Conservation (phyloP, 805 yeast genomes). For the Ogataea thermomethanolica region DNA sequence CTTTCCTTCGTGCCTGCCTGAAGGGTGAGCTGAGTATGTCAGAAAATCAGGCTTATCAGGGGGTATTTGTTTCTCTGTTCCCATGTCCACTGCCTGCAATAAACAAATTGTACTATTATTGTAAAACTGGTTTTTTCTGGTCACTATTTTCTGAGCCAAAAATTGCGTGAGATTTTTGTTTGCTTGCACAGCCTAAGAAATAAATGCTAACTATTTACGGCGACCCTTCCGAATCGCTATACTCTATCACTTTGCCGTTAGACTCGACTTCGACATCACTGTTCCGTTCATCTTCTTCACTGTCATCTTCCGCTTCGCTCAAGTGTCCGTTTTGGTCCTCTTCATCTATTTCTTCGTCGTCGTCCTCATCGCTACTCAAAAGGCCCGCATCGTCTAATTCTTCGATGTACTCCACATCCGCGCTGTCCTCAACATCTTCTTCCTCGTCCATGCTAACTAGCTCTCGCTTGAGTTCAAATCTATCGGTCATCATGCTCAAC, state of each 20-base stretch:
- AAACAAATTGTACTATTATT: neutral
- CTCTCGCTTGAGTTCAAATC: conserved; percentile 40
- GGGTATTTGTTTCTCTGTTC: conserved; percentile 18
- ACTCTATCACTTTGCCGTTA: conserved; percentile 13
- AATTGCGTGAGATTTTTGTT: conserved; percentile 18
- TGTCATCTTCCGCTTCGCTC: conserved; percentile 47
- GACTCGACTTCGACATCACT: conserved; percentile 39
- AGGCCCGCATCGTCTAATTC: conserved; percentile 54
- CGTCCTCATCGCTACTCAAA: conserved; percentile 23
- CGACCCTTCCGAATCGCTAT: conserved; percentile 20
- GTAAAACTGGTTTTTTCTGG: conserved; percentile 1
- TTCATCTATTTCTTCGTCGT: conserved; percentile 24
- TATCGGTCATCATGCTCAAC: conserved; percentile 44
- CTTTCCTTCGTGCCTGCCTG: conserved; percentile 54
- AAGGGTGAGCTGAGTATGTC: conserved; percentile 38
- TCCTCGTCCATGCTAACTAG: conserved; percentile 30
- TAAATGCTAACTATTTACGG: conserved; percentile 8
- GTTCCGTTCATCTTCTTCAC: conserved; percentile 44
- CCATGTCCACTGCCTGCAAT: conserved; percentile 15
- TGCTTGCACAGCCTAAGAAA: conserved; percentile 5
- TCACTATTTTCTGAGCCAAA: conserved; percentile 1
- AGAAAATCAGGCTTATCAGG: conserved; percentile 28
- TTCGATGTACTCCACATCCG: conserved; percentile 55
- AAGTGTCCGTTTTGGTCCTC: conserved; percentile 21
- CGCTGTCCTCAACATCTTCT: conserved; percentile 31